Base-by-base conservation (phyloP, 2,329 filamentous ascomycete genomes). In the Domatiomyces globalis region DNA sequence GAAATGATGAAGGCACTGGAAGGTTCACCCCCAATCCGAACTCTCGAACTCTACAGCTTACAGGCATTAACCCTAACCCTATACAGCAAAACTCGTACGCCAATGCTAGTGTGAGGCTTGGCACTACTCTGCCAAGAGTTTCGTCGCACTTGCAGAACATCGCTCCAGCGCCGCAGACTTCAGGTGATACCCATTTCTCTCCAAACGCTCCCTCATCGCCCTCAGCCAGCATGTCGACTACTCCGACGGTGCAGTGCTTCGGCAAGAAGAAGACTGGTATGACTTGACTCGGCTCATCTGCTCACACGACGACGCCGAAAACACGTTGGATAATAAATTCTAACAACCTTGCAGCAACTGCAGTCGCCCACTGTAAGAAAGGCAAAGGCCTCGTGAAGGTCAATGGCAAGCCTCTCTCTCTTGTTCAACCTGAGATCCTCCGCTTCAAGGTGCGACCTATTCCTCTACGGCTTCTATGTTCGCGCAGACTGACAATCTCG, bases 351-450 rank as follows among this genome's bases (percentile, higher is more conserved):
- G 64, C 69, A 80, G 87, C 87, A 67, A 86, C 83, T 61, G 83
- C 83, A 69, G 87, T 94, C 76, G 87, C 87, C 73, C 86, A 90
- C 79, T 90, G 85, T 84, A 89, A 90, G 80, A 74, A 80, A 71
- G 83, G 83, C 69, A 85, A 85, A 73, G 92, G 92, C 74, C 83
- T 96, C 67, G 81, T 98, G 77, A 95, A 94, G 81, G 92, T 95
- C 76, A 98, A 96, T 80, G 92, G 92, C 76, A 86, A 87, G 73
- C 92, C 92, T 68, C 83, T 98, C 67, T 78, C 79, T 69, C 86
- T 96, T 67, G 85, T 95, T 67, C 86, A 95, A 79, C 89, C 92
- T 67, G 86, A 95, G 78, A 84, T 95, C 74, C 81, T 98, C 69
- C 85, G 92, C 74, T 95, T 94, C 84, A 96, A 95, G 85, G 81